Base-by-base conservation (phyloP, 2,329 filamentous ascomycete species). In the Coniochaeta sp. region DNA sequence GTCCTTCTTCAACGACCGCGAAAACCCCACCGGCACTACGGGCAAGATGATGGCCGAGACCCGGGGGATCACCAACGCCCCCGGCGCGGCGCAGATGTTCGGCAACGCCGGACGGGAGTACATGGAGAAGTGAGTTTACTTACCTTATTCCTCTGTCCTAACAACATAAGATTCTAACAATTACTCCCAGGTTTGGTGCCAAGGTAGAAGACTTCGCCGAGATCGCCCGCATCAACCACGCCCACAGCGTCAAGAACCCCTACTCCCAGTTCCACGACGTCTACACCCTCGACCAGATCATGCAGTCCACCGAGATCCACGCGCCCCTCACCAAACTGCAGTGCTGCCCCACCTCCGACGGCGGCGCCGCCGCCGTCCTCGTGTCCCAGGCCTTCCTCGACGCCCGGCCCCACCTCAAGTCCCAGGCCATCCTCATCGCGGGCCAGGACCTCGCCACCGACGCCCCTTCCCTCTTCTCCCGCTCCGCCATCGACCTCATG, bases 241-340 rank as follows among this genome's bases (percentile, higher is more conserved):
- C 85, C 56, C 94, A 99, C 78, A 91, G 86, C 20, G 86, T 86
- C 67, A 82, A 86, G 59, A 97, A 97, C 76, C 92, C 92, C 9
- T 99, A 99, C 77, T 92, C 90, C n/a, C 92, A 97, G 71, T 97
- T 99, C 78, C 87, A 86, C 63, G 83, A 95, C 63, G 89, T 92
- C 66, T 97, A 97, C 75, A 88, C 87, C 0, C 82, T 86, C 35
- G 88, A 96, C 28, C 85, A 97, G 70, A 78, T 97, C 66, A 70
- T 89, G 65, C 75, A 85, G 32, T 74, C 89, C 0, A 76, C 89
- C 54, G 87, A 83, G 78, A 89, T 97, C 69, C 84, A 89, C 71
- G 82, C 83, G 57, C 92, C 92, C 14, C 79, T 97, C 52, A 97
- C 94, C 53, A 97, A 96, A 72, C 84, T 97, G n/a, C 94, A 97